phyloP scores from a whole-genome alignment of 768 basidiomycete species.

The Crassisporium funariophilum region DNA sequence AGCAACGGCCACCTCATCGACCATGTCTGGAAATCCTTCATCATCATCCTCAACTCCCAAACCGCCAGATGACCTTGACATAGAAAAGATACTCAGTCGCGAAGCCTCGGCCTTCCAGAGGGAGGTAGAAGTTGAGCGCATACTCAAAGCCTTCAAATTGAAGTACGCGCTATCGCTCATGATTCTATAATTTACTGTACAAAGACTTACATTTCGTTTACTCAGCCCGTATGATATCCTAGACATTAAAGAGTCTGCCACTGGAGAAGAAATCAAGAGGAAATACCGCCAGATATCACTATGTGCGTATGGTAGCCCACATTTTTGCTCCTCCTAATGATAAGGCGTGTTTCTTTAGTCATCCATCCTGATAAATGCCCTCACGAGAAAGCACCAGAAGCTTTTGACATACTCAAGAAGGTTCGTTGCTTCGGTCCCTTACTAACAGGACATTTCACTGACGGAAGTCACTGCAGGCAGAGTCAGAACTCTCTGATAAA shows the following conservation, averaged over 20 bases:
- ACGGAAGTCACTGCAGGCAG: constrained; percentile 55
- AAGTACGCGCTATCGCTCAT: constrained; percentile 58
- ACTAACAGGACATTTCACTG: not conserved
- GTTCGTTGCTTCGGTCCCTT: constrained; percentile 35
- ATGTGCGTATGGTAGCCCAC: constrained; percentile 49
- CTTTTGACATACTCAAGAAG: constrained; percentile 94
- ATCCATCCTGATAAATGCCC: constrained; percentile 99
- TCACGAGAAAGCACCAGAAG: constrained; percentile 86
- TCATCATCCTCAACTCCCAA: constrained; percentile 21
- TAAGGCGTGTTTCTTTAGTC: constrained; percentile 66
- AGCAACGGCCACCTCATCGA: no score
- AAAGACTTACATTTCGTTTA: not conserved
- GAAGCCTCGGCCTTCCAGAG: constrained; percentile 87
- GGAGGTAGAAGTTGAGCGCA: constrained; percentile 88
- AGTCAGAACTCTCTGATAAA: constrained; percentile 79
- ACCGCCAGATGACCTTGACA: constrained; percentile 49
- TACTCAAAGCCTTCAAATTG: constrained; percentile 92
- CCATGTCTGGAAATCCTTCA: no score
- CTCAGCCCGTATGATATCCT: constrained; percentile 91
- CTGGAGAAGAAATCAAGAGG: constrained; percentile 86
- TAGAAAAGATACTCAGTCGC: constrained; percentile 78
- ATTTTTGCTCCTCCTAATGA: no score
- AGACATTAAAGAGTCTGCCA: constrained; percentile 70
- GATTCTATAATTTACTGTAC: constrained; percentile 5
- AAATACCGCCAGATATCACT: constrained; percentile 84